phyloP scores from a whole-genome alignment of 495 filamentous ascomycete genomes.

The Penicillium silybi region DNA sequence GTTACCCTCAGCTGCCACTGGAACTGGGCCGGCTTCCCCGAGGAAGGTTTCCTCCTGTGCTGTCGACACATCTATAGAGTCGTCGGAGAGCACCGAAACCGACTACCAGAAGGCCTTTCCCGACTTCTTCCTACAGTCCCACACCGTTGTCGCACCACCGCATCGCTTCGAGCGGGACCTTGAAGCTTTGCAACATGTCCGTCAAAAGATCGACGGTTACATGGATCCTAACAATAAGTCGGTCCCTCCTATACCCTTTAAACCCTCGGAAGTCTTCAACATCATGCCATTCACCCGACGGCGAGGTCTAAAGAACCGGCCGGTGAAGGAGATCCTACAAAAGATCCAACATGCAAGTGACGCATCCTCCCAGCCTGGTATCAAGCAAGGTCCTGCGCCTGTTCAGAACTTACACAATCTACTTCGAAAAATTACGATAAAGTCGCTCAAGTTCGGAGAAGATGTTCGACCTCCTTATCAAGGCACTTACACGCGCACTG shows the following conservation, averaged over 20 bases:
- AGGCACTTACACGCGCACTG: constrained; percentile 69
- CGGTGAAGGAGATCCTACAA: constrained; percentile 66
- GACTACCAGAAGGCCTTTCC: constrained; percentile 72
- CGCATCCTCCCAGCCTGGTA: constrained; percentile 1
- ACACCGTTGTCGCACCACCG: constrained; percentile 57
- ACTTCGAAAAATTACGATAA: constrained; percentile 63
- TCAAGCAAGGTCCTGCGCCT: constrained; percentile 3
- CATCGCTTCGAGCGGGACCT: constrained; percentile 54
- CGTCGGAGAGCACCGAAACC: constrained; percentile 30
- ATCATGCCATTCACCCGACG: constrained; percentile 49
- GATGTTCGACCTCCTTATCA: constrained; percentile 89
- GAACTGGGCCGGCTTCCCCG: constrained; percentile 17
- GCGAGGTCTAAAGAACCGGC: constrained; percentile 48
- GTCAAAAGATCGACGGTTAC: constrained; percentile 47
- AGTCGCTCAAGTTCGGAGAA: constrained; percentile 75
- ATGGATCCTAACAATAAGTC: constrained; percentile 24
- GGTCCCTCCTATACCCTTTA: constrained; percentile 36
- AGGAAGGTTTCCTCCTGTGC: constrained; percentile 10
- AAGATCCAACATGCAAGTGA: constrained; percentile 41
- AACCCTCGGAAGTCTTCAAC: constrained; percentile 55
- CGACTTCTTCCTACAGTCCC: constrained; percentile 68
- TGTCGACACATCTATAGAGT: constrained; percentile 10
- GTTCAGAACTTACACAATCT: constrained; percentile 40
- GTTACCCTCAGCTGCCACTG: constrained; percentile 18
- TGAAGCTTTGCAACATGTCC: constrained; percentile 43